A percentile compares a stretch with the other conserved stretches of the same genome.
Conservation (phyloP, 305 asterid species). For the Fraxinus platypoda region DNA sequence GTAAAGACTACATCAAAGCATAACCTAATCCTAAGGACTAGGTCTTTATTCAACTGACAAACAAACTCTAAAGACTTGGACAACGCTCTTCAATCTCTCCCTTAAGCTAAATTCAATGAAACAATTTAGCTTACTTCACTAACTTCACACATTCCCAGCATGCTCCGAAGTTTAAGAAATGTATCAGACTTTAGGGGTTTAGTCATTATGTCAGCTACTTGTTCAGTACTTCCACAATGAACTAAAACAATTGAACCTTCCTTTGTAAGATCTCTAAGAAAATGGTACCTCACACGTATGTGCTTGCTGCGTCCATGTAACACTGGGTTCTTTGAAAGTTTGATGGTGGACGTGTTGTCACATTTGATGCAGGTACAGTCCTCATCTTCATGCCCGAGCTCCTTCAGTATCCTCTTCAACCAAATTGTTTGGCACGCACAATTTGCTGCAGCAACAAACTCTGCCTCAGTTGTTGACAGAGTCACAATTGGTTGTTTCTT, state of each 20-base stretch:
- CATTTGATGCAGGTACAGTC: not conserved
- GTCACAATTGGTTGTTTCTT: not conserved
- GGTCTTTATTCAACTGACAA: not conserved
- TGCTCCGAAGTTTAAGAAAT: not conserved
- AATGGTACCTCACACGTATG: not conserved
- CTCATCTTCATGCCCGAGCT: not conserved
- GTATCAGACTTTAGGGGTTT: not conserved
- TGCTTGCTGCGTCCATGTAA: constrained; percentile 2
- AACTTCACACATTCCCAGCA: not conserved
- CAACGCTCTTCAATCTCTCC: too few species aligned
- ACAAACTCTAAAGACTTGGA: too few species aligned
- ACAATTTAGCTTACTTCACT: not conserved
- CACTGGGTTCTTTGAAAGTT: not conserved
- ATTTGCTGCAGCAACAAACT: not conserved
- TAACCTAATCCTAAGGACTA: too few species aligned
- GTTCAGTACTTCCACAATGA: not conserved
- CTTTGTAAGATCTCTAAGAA: not conserved
- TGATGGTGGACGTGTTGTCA: not conserved
- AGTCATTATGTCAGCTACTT: not conserved
- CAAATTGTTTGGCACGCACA: not conserved
- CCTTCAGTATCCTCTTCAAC: not conserved
- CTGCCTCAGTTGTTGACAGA: not conserved
- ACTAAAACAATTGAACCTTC: not conserved
- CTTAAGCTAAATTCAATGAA: too few species aligned
- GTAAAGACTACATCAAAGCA: too few species aligned